Evolutionary conservation across 1,284 basidiomycete species (phyloP).

Genomic region (Tranzscheliella williamsii): DNA sequence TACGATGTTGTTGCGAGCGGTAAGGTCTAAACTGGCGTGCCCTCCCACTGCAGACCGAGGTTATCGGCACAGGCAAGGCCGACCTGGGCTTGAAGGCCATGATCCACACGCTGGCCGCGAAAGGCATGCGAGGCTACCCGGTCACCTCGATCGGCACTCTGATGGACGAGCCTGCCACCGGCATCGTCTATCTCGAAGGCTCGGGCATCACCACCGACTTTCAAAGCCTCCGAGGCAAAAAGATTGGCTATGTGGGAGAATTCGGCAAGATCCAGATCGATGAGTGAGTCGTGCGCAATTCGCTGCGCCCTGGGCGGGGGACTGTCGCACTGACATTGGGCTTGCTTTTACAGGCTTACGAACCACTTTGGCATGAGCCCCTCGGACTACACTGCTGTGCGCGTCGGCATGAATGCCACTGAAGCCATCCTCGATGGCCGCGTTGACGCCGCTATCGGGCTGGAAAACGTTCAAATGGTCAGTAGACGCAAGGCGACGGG

Average conservation of each 20-base stretch:
- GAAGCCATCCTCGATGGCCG: constrained; percentile 61
- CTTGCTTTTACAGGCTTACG: constrained; percentile 24
- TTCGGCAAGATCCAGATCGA: constrained; percentile 63
- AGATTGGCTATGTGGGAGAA: constrained; percentile 63
- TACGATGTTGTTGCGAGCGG: too few species aligned
- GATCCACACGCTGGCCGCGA: constrained; percentile 62
- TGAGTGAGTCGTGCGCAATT: constrained; percentile 3
- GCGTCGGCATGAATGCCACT: constrained; percentile 62
- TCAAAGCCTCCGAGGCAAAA: constrained; percentile 60
- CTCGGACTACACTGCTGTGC: constrained; percentile 61
- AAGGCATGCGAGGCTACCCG: constrained; percentile 59
- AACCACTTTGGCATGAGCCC: constrained; percentile 53
- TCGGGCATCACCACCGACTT: constrained; percentile 61
- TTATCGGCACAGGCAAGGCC: constrained; percentile 60
- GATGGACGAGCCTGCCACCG: constrained; percentile 63
- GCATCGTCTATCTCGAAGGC: constrained; percentile 62
- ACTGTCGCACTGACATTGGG: background rate
- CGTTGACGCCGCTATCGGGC: constrained; percentile 61
- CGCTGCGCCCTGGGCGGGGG: background rate
- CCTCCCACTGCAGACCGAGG: constrained; percentile 51
- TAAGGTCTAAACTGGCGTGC: too few species aligned
- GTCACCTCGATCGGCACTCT: constrained; percentile 61
- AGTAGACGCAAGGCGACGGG: too few species aligned
- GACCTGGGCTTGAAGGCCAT: constrained; percentile 62
- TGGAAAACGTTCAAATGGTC: constrained; percentile 61